phyloP scores from a whole-genome alignment of 2,329 filamentous ascomycete species.

The Arthroderma sp. region DNA sequence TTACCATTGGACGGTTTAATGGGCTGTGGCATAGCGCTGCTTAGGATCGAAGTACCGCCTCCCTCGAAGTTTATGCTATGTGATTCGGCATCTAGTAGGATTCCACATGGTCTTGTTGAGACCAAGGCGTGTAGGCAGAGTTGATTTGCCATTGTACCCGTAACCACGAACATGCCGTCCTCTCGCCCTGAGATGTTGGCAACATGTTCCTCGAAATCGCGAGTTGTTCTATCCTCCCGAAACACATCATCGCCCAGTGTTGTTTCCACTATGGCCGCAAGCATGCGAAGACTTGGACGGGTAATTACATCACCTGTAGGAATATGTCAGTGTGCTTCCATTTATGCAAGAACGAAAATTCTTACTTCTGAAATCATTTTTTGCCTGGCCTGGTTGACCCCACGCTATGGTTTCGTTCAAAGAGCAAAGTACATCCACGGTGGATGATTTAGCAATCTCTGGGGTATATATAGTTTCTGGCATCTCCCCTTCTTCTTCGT shows the following conservation, averaged over 20 bases:
- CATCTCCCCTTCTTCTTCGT: not conserved
- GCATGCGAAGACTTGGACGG: conserved; percentile 15
- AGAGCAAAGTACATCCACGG: not conserved
- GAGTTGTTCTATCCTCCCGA: conserved; percentile 15
- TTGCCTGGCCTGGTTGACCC: not conserved
- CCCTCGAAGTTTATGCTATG: not conserved
- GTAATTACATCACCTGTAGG: not conserved
- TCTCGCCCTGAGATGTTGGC: not conserved
- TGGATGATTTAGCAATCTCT: conserved; percentile 27
- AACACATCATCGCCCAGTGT: conserved; percentile 27
- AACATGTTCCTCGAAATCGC: not conserved
- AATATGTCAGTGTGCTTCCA: not conserved
- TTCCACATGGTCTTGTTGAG: not conserved
- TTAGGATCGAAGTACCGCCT: conserved; percentile 20
- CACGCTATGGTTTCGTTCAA: not conserved
- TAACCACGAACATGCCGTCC: not conserved
- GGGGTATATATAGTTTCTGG: not conserved
- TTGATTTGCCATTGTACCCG: not conserved
- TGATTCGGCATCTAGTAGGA: not conserved
- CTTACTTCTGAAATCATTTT: conserved; percentile 1
- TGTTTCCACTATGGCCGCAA: conserved; percentile 23
- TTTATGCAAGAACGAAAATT: not conserved
- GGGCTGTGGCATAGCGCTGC: conserved; percentile 21
- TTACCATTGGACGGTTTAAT: conserved; percentile 23
- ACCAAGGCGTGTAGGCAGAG: not conserved